These are phyloP conservation scores for Heimioporus sp. DNA, from an alignment of 768 basidiomycete species.

Conservation along the genomic window DNA sequence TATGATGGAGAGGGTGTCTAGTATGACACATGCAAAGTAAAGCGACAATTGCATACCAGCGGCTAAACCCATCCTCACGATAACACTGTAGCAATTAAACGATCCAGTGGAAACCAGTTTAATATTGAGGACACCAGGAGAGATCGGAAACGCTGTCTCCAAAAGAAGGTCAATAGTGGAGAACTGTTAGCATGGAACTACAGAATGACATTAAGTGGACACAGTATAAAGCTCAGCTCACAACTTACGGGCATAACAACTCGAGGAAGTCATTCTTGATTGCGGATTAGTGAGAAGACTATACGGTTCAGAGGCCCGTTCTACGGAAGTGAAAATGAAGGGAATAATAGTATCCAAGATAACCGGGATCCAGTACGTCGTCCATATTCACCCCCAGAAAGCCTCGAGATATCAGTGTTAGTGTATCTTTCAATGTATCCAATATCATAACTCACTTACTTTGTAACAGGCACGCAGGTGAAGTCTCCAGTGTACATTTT, in stretches of 20 bases:
- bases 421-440: neutral
- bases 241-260: conserved; percentile 29
- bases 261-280: conserved; percentile 8
- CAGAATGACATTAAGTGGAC: neutral
- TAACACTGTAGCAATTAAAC: conserved; percentile 28
- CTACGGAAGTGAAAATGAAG: conserved; percentile 1
- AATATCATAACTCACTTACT: conserved; percentile 12
- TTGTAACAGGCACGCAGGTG: conserved; percentile 29
- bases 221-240: neutral
- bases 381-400: conserved; percentile 14
- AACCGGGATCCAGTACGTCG: neutral
- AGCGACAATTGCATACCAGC: too few species aligned
- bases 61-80: conserved; percentile 9
- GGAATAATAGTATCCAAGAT: conserved; percentile 23
- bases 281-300: conserved; percentile 8
- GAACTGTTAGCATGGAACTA: conserved; percentile 29
- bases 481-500: conserved; percentile 37
- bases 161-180: conserved; percentile 34
- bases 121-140: conserved; percentile 34
- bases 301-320: neutral
- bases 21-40: too few species aligned
- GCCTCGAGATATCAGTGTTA: neutral
- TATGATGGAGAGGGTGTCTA: too few species aligned
- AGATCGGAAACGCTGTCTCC: conserved; percentile 34
- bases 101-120: conserved; percentile 27